Evolutionary conservation across 202 grass and related monocot genomes (phyloP), one percentile per base, ranked within the genome.

Genomic region (Brachypodium distachyon): DNA sequence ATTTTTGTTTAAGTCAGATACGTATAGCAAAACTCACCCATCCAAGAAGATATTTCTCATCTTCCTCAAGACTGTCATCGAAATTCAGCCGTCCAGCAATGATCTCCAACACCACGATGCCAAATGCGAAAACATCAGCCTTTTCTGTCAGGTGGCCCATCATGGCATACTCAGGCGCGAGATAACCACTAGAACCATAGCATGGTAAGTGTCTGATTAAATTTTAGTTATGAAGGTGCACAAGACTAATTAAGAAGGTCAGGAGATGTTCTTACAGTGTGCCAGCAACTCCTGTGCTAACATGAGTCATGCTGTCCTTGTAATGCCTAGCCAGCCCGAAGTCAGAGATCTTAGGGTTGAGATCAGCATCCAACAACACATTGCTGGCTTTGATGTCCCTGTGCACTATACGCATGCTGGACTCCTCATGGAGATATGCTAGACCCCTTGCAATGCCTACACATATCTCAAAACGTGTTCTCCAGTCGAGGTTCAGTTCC

Each of bases 311-410:
- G 57, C 77, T 82, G 50, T 85, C 77, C 72, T 89, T 66, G 60
- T 89, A 89, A 50, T 85, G 82, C 59, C 73, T 85, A 7, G 82
- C 82, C 48, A 85, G 25, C 31, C 87, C 87, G 48, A 85, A 89
- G 52, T 89, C 87, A 52, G 87, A 89, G 23, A 89, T 89, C 74
- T 85, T 85, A 11, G 87, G 87, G 41, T 70, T 85, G 46, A 89
- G 77, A 69, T 85, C 67, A 61, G 17, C 25, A 74, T 85, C 87
- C 36, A 90, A 60, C 44, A 90, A 68, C 34, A 89, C 54, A 74
- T 89, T 89, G 33, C 87, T 89, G 12, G 87, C 59, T 63, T 89
- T 89, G 21, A 89, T 72, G 74, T 90, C 83, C 79, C 88, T 75
- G 40, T 90, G 83, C 2, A 90, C 74, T 58, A 90, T 90, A 5